Evolutionary conservation across 805 yeast genomes (phyloP), one percentile per base, ranked within the genome.

Genomic region (Teunomyces lycoperdinae): DNA sequence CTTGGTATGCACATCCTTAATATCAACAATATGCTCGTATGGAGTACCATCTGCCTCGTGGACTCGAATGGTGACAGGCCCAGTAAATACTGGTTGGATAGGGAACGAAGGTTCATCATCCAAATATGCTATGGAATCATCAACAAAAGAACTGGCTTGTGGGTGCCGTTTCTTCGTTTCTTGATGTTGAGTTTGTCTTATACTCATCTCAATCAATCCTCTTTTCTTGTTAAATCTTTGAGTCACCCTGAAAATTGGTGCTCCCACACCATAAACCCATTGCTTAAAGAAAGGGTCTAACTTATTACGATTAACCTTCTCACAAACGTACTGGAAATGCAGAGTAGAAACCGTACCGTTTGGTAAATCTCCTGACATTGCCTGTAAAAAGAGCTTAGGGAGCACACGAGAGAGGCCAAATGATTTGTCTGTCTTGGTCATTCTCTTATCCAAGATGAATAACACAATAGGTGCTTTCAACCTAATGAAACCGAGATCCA

Each of bases 1-100:
- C 60, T 88, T 89, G 0, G 96, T 88, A 55, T 84, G 82, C 1
- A 83, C 79, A 39, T 92, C 97, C 57, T 89, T 88, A 45, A 94
- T 71, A 54, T 89, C 95, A 17, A 94, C 96, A 42, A 94, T 92
- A 63, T 94, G 99, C 60, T 94, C 99, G 61, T 94, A 94, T 0
- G 99, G 99, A 0, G 98, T 89, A 7, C 99, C 99, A 65, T 94
- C 98, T 0, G 97, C 95, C 61, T 94, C 99, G 62, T 94, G 99
- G 32, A 94, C 91, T 58, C 99, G 75, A 32, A 94, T 88, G 0
- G 99, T 94, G 87, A 94, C 89, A 0, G 98, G 97, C 0, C 99
- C 99, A 0, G 88, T 79, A 60, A 91, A 89, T 2, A 84, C 77
- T n/a, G 68, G 63, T 38, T 76, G 83, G 0, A 71, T 63, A 5